Evolutionary conservation across 1,284 basidiomycete genomes (phyloP), one percentile per base, ranked within the genome.

Genomic region (Entoloma clypeatum): DNA sequence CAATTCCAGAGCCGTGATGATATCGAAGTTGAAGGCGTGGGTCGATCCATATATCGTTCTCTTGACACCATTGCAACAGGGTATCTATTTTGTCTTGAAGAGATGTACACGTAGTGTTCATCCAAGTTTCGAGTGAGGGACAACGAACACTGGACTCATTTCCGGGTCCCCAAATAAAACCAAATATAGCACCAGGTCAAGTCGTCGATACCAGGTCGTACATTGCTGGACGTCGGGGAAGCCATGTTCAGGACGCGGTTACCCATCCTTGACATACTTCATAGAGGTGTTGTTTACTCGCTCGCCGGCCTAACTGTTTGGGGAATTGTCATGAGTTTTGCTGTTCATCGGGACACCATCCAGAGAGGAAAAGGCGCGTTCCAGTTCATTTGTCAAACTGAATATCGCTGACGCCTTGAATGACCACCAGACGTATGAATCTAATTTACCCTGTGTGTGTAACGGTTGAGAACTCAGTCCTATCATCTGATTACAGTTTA

Each of bases 31-130:
- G 54, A n/a, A 81, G 52, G 31, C 66, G 59, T 10, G 61, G 41
- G 54, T 78, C 74, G 41, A 81, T 68, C 42, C 54, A 52, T 33
- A 81, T 56, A 41, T 58, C 60, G 50, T 72, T 67, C 19, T 58
- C 49, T 16, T 56, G 33, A 52, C 74, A 77, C 77, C 77, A 81
- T 30, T 55, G 49, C 7, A 76, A 48, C 18, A 77, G 55, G 19
- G 32, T 43, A 21, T 44, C 26, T 16, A 63, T 44, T 11, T 35
- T 44, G 24, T 41, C 38, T 7, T 39, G 14, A 22, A 28, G 21
- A 11, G 41, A 31, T 23, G 39, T n/a, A 7, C 27, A 35, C 22
- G 21, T 14, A 32, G 11, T 17, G 14, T 13, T 23, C 44, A 43
- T 48, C 10, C 36, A 36, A 25, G 24, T 34, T 6, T 43, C 46